phyloP scores from a whole-genome alignment of 345 rosid species.

The Tarenaya hassleriana region DNA sequence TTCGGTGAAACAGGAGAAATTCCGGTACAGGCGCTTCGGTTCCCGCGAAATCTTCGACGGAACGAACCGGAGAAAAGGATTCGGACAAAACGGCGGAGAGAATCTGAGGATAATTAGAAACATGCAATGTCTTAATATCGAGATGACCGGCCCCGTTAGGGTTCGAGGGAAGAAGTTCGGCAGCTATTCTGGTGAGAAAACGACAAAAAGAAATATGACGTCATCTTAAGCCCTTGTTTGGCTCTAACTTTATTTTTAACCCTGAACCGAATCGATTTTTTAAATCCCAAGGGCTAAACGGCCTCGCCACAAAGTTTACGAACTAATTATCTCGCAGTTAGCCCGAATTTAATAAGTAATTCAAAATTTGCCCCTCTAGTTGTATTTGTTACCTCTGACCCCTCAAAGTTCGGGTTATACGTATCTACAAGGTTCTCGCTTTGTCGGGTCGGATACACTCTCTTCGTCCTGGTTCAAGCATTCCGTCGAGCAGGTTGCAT shows the following conservation, averaged over 20 bases:
- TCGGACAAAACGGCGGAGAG: not conserved
- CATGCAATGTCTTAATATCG: slow-evolving; percentile 18
- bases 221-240: not conserved
- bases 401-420: not conserved
- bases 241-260: slow-evolving; percentile 3
- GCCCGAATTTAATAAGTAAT: not conserved
- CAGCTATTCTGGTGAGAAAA: slow-evolving; percentile 31
- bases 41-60: slow-evolving; percentile 16
- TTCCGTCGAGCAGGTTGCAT: slow-evolving; percentile 26
- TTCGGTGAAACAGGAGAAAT: slow-evolving; percentile 21
- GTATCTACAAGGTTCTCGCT: not conserved
- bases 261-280: slow-evolving; percentile 14
- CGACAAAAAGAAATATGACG: slow-evolving; percentile 1
- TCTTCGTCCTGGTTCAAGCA: slow-evolving; percentile 17
- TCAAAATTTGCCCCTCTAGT: no score
- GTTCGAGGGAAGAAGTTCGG: slow-evolving; percentile 26
- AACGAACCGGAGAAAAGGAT: slow-evolving; percentile 17
- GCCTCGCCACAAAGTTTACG: not conserved
- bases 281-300: not conserved
- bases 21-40: slow-evolving; percentile 29
- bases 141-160: slow-evolving; percentile 32
- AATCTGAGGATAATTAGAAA: slow-evolving; percentile 14
- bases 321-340: not conserved
- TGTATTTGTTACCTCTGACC: no score
- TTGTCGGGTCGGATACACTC: not conserved